Base-by-base conservation (phyloP, 2,329 filamentous ascomycete species). In the Canariomyces notabilis region DNA sequence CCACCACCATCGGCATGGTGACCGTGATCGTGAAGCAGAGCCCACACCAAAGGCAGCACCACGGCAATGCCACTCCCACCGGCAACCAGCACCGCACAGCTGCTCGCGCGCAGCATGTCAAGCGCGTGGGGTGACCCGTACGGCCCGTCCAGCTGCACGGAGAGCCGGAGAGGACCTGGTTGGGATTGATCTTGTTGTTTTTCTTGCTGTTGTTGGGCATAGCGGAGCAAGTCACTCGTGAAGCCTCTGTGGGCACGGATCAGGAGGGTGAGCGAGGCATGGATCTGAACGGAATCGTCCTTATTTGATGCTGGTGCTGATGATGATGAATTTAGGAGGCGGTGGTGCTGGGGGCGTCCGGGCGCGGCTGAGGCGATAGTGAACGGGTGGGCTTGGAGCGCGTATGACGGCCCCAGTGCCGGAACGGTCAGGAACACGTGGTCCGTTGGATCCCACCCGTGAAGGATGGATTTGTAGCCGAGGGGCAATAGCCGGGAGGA, bases 1-100 rank as follows among this genome's bases (percentile, higher is more conserved):
- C 7, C 26, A 20, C 11, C 22, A 22, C 8, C 42, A 11, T 57
- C 48, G 9, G 14, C 26, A 8, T 3, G 4, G 7, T 3, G 4
- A 8, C 26, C 4, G 4, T 29, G 9, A 9, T 49, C 49, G 5
- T 55, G 57, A 0, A 72, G 59, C 1, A 80, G 59, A n/a, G 73
- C 67, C 67, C 76, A 79, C 1, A 77, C 67, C 2, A 85, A 64
- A 0, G 80, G 80, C 57, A 81, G 82, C 0, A 75, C 73, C 19
- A 84, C 80, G 2, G 80, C 81, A 36, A 85, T 81, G 5, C 81
- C 82, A 21, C 76, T 80, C 0, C 82, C 82, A 3, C 81, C 80
- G 1, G 80, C 80, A 7, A 85, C 66, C 9, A 85, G 59, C 4
- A 85, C 61, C 0, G 74, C 70, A 0, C 72, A 67, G 32, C 73